Base-by-base conservation (phyloP, 1,284 basidiomycete species). In the Apiotrichum brassicae region DNA sequence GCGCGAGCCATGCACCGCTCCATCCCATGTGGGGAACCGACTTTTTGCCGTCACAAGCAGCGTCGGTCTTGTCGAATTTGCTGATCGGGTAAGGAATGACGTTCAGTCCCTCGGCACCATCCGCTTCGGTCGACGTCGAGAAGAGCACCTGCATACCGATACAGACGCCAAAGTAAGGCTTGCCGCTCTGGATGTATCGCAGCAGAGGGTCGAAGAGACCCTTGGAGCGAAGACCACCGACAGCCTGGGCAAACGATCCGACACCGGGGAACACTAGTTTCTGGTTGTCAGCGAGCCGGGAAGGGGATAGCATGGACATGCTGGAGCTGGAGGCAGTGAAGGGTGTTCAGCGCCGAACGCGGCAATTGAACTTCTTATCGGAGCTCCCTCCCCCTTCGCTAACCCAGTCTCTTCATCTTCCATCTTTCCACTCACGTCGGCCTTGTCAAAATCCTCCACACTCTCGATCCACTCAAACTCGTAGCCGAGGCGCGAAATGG, bases 1-100 rank as follows among this genome's bases (percentile, higher is more conserved):
- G 56, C 14, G 64, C 63, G 38, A 45, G 49, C 70, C 70, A 72
- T 6, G 82, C 82, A 34, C 81, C 76, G 71, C 93, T 95, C 95
- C 95, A 99, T 45, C 95, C 95, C 77, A 99, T 98, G 76, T 98
- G 94, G 18, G 95, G 95, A 2, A 98, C 94, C 2, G 86, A 78
- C 76, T 97, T 98, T 38, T 51, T 51, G n/a, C 51, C 46, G 11
- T 12, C 3, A 19, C 26, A 20, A n/a, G 62, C 61, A 3, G 51
- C 52, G 24, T 66, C 66, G 11, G 59, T 48, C 4, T 60, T 45
- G 20, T 56, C 55, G 59, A 78, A 78, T 49, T 69, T 68, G 32
- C 63, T 59, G 54, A 76, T 73, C 25, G 61, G 57, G 46, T 66
- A 72, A 8, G 75, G 73, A 24, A 78, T 65, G 30, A 77, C 63